Percentiles rank a stretch among this genome's conserved stretches.
phyloP scores from a whole-genome alignment of 83 land plant genomes.

The Isoetes engelmannii region DNA sequence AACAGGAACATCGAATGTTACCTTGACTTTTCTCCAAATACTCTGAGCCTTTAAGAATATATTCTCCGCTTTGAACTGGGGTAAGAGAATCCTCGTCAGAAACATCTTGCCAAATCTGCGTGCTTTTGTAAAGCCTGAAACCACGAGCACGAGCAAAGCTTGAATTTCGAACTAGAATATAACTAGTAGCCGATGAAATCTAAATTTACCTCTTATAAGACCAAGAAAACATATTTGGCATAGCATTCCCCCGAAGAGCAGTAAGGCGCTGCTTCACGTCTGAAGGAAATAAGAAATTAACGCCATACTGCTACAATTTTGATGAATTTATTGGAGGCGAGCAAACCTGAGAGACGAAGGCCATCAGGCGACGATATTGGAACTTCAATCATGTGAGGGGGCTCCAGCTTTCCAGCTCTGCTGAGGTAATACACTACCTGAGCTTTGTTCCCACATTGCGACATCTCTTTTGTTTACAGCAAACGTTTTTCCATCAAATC shows the following conservation, averaged over 20 bases:
- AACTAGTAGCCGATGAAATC: neutral
- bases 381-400: slow-evolving; percentile 72
- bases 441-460: slow-evolving; percentile 19
- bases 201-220: slow-evolving; percentile 54
- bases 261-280: slow-evolving; percentile 57
- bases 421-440: slow-evolving; percentile 61
- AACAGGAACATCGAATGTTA: neutral
- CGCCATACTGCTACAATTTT: neutral
- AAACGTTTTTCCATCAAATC: no score
- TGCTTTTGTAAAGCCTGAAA: slow-evolving; percentile 61
- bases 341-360: slow-evolving; percentile 51
- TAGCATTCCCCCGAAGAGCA: slow-evolving; percentile 50
- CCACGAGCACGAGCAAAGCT: neutral
- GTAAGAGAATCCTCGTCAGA: slow-evolving; percentile 46
- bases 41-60: slow-evolving; percentile 73
- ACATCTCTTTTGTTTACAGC: no score
- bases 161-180: neutral
- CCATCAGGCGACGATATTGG: slow-evolving; percentile 34
- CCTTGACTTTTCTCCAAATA: slow-evolving; percentile 41
- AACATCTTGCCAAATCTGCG: slow-evolving; percentile 66
- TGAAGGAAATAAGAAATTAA: slow-evolving; percentile 6
- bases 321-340: neutral
- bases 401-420: slow-evolving; percentile 68
- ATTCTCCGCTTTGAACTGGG: slow-evolving; percentile 57
- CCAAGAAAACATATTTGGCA: slow-evolving; percentile 66